phyloP scores from a whole-genome alignment of 371 early-diverging fungal genomes.

The Rhizopus stolonifer region DNA sequence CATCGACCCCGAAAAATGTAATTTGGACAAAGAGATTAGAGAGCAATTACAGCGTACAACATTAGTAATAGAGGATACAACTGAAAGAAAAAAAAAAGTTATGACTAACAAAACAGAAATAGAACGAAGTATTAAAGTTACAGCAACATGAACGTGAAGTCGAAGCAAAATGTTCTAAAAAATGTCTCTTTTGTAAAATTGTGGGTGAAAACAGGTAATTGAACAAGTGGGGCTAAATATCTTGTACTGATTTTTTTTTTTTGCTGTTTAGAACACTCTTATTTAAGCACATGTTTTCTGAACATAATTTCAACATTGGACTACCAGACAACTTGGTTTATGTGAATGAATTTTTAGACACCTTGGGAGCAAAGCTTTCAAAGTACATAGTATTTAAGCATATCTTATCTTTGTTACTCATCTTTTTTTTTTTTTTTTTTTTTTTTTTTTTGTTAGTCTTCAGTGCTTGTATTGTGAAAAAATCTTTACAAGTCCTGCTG shows the following conservation, averaged over 20 bases:
- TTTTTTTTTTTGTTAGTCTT: too few species aligned
- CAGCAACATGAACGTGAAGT: constrained; percentile 81
- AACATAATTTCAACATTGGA: constrained; percentile 95
- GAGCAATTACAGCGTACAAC: constrained; percentile 73
- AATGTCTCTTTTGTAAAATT: constrained; percentile 92
- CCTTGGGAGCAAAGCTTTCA: constrained; percentile 76
- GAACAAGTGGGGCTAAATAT: background rate
- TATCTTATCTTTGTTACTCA: too few species aligned
- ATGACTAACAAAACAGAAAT: too few species aligned
- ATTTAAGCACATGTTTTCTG: constrained; percentile 89
- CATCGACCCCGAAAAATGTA: constrained; percentile 64
- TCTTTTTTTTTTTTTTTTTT: too few species aligned
- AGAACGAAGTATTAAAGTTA: constrained; percentile 71
- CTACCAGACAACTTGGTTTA: constrained; percentile 89
- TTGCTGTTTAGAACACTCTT: constrained; percentile 45
- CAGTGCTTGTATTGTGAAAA: constrained; percentile 96
- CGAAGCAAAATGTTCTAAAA: constrained; percentile 68
- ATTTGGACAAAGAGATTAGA: constrained; percentile 68
- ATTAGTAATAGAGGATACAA: constrained; percentile 60
- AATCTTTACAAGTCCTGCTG: constrained; percentile 82
- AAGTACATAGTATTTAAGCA: too few species aligned
- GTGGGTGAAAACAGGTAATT: constrained; percentile 55
- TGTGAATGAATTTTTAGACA: constrained; percentile 81
- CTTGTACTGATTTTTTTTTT: background rate
- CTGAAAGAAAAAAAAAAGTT: too few species aligned